phyloP scores from a whole-genome alignment of 768 basidiomycete species.

The Rhizopogon sp. region DNA sequence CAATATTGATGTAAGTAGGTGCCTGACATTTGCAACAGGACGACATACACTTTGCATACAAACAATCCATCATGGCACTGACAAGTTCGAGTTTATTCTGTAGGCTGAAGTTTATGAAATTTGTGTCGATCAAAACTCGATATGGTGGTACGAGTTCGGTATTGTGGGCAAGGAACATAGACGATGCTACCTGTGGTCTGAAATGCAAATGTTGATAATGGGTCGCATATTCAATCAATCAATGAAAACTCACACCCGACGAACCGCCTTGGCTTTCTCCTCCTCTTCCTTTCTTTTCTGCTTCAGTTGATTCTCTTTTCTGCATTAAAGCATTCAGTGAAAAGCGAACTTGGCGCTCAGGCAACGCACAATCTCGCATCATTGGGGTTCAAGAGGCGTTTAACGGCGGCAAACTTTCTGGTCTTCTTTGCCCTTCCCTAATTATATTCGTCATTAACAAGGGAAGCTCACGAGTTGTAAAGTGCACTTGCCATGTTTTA shows the following conservation, averaged over 20 bases:
- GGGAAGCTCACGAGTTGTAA: background rate
- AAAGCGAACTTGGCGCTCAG: background rate
- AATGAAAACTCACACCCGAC: constrained; percentile 60
- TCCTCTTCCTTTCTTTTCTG: constrained; percentile 81
- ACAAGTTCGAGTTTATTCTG: constrained; percentile 97
- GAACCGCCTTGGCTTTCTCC: constrained; percentile 72
- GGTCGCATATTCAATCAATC: background rate
- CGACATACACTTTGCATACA: constrained; percentile 90
- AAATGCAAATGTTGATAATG: background rate
- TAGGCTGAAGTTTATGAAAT: constrained; percentile 98
- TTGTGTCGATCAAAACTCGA: constrained; percentile 96
- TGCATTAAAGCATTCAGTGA: constrained; percentile 27
- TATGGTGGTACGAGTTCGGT: constrained; percentile 95
- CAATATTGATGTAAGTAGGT: constrained; percentile 3
- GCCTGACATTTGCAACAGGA: background rate
- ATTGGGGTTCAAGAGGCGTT: constrained; percentile 89
- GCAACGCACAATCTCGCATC: constrained; percentile 81
- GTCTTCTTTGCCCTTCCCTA: constrained; percentile 93
- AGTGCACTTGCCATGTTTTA: constrained; percentile 14
- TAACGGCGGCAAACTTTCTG: constrained; percentile 90
- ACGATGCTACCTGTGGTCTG: constrained; percentile 85
- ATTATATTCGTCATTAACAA: background rate
- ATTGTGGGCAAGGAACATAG: constrained; percentile 93
- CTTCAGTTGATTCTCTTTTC: constrained; percentile 92
- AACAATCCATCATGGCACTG: constrained; percentile 99